Evolutionary conservation across 352 stramenopile genomes (phyloP).

Genomic region (Globisporangium nodosum): DNA sequence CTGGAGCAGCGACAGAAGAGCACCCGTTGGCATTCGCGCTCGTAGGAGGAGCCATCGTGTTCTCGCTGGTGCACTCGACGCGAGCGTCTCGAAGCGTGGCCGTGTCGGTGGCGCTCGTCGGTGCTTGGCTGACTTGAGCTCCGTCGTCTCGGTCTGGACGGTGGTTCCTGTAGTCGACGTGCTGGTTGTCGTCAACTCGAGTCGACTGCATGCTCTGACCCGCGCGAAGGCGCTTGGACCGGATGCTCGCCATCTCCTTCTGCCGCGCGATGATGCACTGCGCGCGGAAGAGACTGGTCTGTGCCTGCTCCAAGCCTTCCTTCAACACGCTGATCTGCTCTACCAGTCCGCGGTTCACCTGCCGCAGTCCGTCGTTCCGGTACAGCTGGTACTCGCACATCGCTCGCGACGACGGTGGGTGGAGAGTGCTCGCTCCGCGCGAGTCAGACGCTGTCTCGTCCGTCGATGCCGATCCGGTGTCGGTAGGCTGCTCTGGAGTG

Average conservation of each 20-base stretch:
- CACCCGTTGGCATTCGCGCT: no score
- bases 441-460: background rate
- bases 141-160: no score
- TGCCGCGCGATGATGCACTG: conserved; percentile 7
- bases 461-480: background rate
- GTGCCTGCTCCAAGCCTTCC: conserved; percentile 2
- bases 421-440: background rate
- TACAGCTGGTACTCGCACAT: conserved; percentile 10
- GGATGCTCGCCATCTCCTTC: conserved; percentile 10
- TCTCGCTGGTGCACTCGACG: background rate
- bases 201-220: background rate
- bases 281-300: conserved; percentile 6
- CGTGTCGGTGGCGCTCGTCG: no score
- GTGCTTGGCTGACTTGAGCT: no score
- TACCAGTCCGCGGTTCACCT: conserved; percentile 10
- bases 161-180: background rate
- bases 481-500: background rate
- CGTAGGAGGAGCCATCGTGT: no score
- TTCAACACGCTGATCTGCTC: conserved; percentile 13
- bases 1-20: background rate
- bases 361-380: conserved; percentile 7
- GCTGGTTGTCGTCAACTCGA: background rate
- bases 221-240: background rate
- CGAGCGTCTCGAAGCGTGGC: background rate
- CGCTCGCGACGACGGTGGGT: background rate